phyloP scores from a whole-genome alignment of 1,284 basidiomycete genomes.

The Cryptococcus sp. region DNA sequence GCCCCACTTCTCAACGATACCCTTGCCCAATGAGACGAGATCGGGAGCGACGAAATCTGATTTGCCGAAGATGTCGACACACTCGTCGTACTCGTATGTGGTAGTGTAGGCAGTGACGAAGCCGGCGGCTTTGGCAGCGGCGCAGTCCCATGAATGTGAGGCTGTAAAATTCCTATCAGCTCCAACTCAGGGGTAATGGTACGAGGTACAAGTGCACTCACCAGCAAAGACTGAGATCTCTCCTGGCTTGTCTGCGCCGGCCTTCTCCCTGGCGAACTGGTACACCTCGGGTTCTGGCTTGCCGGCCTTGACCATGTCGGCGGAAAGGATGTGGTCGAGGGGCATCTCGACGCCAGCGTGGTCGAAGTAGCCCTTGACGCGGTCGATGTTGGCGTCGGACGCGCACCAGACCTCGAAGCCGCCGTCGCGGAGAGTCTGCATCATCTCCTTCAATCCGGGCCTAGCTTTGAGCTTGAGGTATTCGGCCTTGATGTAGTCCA shows the following conservation, averaged over 20 bases:
- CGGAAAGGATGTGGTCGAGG: constrained; percentile 33
- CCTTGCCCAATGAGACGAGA: constrained; percentile 26
- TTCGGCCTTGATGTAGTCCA: constrained; percentile 29
- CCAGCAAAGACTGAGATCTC: constrained; percentile 39
- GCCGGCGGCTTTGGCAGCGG: constrained; percentile 33
- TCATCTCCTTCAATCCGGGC: constrained; percentile 31
- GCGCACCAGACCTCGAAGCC: constrained; percentile 36
- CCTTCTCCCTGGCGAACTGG: constrained; percentile 35
- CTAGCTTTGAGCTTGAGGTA: constrained; percentile 29
- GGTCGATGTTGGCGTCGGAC: constrained; percentile 33
- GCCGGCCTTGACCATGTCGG: constrained; percentile 31
- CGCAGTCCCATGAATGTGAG: constrained; percentile 34
- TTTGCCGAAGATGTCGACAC: constrained; percentile 32
- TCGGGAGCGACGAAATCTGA: constrained; percentile 29
- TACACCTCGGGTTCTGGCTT: constrained; percentile 36
- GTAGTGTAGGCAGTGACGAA: constrained; percentile 36
- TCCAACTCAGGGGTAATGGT: background rate
- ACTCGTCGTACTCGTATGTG: constrained; percentile 36
- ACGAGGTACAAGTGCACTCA: constrained; percentile 13
- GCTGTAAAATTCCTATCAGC: constrained; percentile 10
- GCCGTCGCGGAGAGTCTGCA: constrained; percentile 29
- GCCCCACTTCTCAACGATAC: constrained; percentile 39
- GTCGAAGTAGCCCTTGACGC: constrained; percentile 40
- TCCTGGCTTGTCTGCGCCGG: constrained; percentile 30
- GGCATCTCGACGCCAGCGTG: constrained; percentile 33